phyloP scores from a whole-genome alignment of 352 stramenopile genomes.

The Phytophthora hibernalis region DNA sequence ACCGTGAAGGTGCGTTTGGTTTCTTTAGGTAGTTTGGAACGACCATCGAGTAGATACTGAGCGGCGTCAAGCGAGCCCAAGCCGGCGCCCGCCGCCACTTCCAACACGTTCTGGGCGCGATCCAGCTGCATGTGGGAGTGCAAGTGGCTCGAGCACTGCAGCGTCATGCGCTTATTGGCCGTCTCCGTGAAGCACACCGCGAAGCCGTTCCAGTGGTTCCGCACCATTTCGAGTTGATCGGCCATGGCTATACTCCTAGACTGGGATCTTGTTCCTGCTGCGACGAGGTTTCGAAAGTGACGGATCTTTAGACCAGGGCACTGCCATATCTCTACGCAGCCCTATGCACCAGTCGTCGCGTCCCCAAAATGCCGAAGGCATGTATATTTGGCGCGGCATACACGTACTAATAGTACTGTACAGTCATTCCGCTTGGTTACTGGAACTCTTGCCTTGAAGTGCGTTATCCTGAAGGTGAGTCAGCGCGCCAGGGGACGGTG shows the following conservation, averaged over 20 bases:
- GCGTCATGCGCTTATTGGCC: slow-evolving; percentile 55
- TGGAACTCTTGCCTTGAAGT: neutral
- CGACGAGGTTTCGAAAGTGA: slow-evolving; percentile 5
- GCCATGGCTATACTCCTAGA: slow-evolving; percentile 12
- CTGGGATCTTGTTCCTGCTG: neutral
- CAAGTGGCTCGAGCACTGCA: slow-evolving; percentile 52
- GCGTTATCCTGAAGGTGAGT: neutral
- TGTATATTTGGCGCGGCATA: too few species aligned
- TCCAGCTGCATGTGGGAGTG: slow-evolving; percentile 64
- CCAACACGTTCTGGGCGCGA: slow-evolving; percentile 44
- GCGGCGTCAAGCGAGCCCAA: slow-evolving; percentile 53
- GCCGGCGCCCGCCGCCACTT: slow-evolving; percentile 56
- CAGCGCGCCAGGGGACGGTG: neutral
- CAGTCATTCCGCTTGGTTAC: neutral
- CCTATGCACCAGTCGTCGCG: neutral
- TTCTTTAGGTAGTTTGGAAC: slow-evolving; percentile 19
- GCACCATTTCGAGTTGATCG: slow-evolving; percentile 21
- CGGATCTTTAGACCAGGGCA: too few species aligned
- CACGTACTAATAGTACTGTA: too few species aligned
- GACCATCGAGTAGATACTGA: slow-evolving; percentile 30
- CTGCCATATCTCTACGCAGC: too few species aligned
- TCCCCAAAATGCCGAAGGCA: neutral
- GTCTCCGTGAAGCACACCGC: slow-evolving; percentile 53
- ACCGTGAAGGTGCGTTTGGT: slow-evolving; percentile 42
- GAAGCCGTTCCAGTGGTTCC: slow-evolving; percentile 44